Conservation (phyloP, 352 stramenopile genomes). For the Pythium brassicae region DNA sequence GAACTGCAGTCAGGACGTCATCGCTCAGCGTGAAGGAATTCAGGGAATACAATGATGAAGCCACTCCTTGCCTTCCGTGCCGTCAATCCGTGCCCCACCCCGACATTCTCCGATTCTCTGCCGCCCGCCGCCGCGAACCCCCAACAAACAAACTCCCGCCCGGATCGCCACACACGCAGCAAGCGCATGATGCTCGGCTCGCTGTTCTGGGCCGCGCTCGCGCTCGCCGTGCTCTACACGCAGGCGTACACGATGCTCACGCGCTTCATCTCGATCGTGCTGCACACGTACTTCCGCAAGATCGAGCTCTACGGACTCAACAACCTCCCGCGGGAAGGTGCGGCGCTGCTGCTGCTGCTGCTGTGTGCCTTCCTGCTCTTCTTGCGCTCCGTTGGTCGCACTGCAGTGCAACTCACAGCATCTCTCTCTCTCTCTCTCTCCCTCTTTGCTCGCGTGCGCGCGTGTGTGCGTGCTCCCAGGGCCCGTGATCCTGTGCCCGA, state of each 20-base stretch:
- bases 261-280: constrained; percentile 59
- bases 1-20: too few relatives aligned
- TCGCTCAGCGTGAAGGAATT: too few relatives aligned
- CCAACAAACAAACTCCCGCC: not conserved
- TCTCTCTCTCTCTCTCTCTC: too few relatives aligned
- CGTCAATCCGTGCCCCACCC: too few relatives aligned
- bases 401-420: too few relatives aligned
- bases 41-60: too few relatives aligned
- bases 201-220: constrained; percentile 41
- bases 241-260: constrained; percentile 59
- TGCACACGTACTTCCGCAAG: constrained; percentile 78
- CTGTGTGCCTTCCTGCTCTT: too few relatives aligned
- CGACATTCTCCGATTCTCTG: constrained; percentile 7
- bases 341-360: not conserved
- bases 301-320: constrained; percentile 76
- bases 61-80: too few relatives aligned
- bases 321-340: constrained; percentile 69
- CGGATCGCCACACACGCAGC: not conserved
- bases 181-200: constrained; percentile 14
- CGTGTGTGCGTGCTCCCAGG: constrained; percentile 13
- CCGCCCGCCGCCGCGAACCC: not conserved
- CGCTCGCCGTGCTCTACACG: constrained; percentile 38
- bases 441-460: not conserved
- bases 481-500: constrained; percentile 72
- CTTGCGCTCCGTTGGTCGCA: too few relatives aligned